Percentiles rank a stretch among this genome's conserved stretches.
phyloP scores from a whole-genome alignment of 345 rosid genomes.

The Laguncularia racemosa region DNA sequence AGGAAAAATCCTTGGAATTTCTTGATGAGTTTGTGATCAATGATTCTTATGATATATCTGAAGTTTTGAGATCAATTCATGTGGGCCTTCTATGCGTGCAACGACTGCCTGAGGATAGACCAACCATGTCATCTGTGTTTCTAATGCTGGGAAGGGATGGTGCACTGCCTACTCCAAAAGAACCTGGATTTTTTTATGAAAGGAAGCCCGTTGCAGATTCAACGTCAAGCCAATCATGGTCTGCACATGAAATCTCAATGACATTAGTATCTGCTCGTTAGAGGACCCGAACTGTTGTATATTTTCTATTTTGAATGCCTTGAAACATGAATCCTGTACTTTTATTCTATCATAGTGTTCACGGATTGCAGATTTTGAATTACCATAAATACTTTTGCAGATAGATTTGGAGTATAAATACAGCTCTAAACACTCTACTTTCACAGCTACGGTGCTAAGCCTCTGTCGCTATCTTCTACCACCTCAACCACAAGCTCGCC shows the following conservation, averaged over 20 bases:
- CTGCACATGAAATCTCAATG: constrained; percentile 18
- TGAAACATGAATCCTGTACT: too few relatives aligned
- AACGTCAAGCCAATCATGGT: not conserved
- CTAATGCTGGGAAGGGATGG: constrained; percentile 36
- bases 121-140: constrained; percentile 37
- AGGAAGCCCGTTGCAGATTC: not conserved
- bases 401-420: too few relatives aligned
- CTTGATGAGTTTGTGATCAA: constrained; percentile 15
- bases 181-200: constrained; percentile 26
- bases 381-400: too few relatives aligned
- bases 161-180: constrained; percentile 27
- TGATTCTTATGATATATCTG: constrained; percentile 8
- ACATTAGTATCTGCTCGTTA: constrained; percentile 12
- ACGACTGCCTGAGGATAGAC: constrained; percentile 34
- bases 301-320: not conserved
- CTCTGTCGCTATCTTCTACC: too few relatives aligned
- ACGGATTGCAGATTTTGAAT: too few relatives aligned
- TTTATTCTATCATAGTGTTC: too few relatives aligned
- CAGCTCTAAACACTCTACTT: too few relatives aligned
- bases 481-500: too few relatives aligned
- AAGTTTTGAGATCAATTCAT: constrained; percentile 29
- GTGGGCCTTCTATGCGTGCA: constrained; percentile 40
- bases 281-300: constrained; percentile 6
- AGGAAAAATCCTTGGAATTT: constrained; percentile 24
- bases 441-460: too few relatives aligned